Percentiles rank a stretch among this genome's conserved stretches.
phyloP scores from a whole-genome alignment of 306 rosid species.

The Inga laurina region DNA sequence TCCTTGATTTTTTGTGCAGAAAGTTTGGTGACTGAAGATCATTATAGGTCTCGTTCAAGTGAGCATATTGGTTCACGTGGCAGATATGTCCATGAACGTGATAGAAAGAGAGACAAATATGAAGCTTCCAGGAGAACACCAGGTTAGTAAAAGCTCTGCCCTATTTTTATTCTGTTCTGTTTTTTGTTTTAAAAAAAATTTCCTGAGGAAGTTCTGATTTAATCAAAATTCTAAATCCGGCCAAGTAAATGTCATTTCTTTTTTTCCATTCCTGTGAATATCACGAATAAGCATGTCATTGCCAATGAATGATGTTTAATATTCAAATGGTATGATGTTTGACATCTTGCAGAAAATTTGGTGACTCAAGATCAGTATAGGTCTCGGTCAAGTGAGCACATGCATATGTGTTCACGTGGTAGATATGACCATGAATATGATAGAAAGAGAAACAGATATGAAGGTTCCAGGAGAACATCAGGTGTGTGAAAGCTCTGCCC shows the following conservation, averaged over 20 bases:
- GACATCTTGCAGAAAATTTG: slow-evolving; percentile 54
- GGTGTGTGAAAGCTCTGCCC: slow-evolving; percentile 46
- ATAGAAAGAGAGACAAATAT: slow-evolving; percentile 66
- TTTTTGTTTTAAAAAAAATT: background rate
- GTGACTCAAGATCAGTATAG: slow-evolving; percentile 49
- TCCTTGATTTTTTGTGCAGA: slow-evolving; percentile 46
- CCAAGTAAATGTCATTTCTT: slow-evolving; percentile 12
- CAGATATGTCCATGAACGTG: slow-evolving; percentile 59
- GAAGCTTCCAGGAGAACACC: slow-evolving; percentile 81
- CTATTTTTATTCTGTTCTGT: slow-evolving; percentile 25
- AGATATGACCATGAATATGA: slow-evolving; percentile 60
- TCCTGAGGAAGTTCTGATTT: background rate
- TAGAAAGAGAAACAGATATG: slow-evolving; percentile 73
- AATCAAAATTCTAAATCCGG: background rate
- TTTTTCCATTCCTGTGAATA: background rate
- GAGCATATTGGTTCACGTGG: slow-evolving; percentile 42
- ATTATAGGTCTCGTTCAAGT: slow-evolving; percentile 34
- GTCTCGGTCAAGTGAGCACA: slow-evolving; percentile 41
- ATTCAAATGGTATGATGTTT: slow-evolving; percentile 20
- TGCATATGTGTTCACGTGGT: slow-evolving; percentile 35
- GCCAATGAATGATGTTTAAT: background rate
- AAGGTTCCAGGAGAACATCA: slow-evolving; percentile 75
- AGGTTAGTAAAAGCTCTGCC: slow-evolving; percentile 45
- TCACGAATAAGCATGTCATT: background rate
- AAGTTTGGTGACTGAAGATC: slow-evolving; percentile 59